Evolutionary conservation across 2,329 filamentous ascomycete species (phyloP), one percentile per base, ranked within the genome.

Genomic region (Graphilbum sp.): DNA sequence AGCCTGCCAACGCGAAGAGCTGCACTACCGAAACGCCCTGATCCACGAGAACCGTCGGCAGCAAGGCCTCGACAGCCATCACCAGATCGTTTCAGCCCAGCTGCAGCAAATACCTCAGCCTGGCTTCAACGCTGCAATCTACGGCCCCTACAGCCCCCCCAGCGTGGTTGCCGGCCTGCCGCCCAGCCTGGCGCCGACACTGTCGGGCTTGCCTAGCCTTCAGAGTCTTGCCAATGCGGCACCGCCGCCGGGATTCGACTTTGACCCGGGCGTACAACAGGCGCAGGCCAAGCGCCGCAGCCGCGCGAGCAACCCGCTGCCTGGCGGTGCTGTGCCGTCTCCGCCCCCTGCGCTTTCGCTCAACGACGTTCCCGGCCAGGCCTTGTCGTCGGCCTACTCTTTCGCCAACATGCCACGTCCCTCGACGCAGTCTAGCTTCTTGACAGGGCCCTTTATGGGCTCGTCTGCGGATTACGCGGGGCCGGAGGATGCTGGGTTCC

Each of bases 401-500:
- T 46, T 25, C 33, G 7, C 24, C 31, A 35, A 9, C 31, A 23
- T 24, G 1, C n/a, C n/a, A 1, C 41, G 41, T 8, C 42, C 46
- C 2, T 19, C 46, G 2, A 38, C 44, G 13, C 42, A 40, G 69
- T 71, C 65, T 2, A 62, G 62, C 5, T 75, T 74, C 47, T 59
- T 64, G 5, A 64, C 62, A 5, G 62, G 63, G 1, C 64, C 71
- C 8, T 76, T 67, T 36, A 62, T 69, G 53, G 64, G 67, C 35
- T 54, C 63, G 32, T 57, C 61, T 2, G 49, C 57, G 4, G 62
- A 65, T 45, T 55, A 47, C 47, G 60, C 43, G 47, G 63, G 44
- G 49, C 54, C 75, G 39, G 72, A 71, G 6, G 77, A 81, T 24
- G 67, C 72, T 2, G 75, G 79, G 16, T 58, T 78, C 5, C 71